Evolutionary conservation across 2,329 filamentous ascomycete genomes (phyloP), one percentile per base, ranked within the genome.

Genomic region (Ceratocystis harringtonii): DNA sequence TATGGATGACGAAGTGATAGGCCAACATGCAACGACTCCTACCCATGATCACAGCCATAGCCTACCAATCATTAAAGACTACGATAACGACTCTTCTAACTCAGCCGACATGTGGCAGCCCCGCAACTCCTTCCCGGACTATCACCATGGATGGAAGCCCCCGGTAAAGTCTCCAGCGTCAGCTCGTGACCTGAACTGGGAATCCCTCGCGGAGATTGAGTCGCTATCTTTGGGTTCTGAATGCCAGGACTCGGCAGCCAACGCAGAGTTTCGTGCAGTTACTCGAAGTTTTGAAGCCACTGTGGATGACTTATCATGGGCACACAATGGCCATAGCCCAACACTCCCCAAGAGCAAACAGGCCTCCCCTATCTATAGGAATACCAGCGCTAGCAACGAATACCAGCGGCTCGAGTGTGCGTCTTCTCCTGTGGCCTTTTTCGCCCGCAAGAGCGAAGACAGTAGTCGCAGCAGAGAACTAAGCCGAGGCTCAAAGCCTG

Each of bases 341-440:
- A 58, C 28, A 3, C 12, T 58, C 55, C 15, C 55, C 8, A 30
- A 58, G 25, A n/a, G 32, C 55, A 58, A 58, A 4, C 55, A 28
- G 22, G 15, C 55, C 12, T 8, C 55, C 17, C 12, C n/a, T 12
- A n/a, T 32, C 30, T 36, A 58, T 3, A 32, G 17, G 17, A 58
- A 17, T 17, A 36, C 55, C 28, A 36, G 25, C 17, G 5, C 28
- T 7, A 32, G 32, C 55, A 15, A 58, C 8, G 50, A 65, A n/a
- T 65, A 65, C 28, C 52, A 65, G 22, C 52, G 48, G 15, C 12
- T 65, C 4, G 32, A 65, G 41, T 57, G 43, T 61, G 32, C 50
- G 15, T 60, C 63, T 10, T 65, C 52, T 15, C 63, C 63, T 28
- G 52, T 61, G 8, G 63, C 30, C 44, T 22, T 45, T n/a, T 44